phyloP scores from a whole-genome alignment of 192 early-diverging fungal species.

The Rhizophagus prolifer region DNA sequence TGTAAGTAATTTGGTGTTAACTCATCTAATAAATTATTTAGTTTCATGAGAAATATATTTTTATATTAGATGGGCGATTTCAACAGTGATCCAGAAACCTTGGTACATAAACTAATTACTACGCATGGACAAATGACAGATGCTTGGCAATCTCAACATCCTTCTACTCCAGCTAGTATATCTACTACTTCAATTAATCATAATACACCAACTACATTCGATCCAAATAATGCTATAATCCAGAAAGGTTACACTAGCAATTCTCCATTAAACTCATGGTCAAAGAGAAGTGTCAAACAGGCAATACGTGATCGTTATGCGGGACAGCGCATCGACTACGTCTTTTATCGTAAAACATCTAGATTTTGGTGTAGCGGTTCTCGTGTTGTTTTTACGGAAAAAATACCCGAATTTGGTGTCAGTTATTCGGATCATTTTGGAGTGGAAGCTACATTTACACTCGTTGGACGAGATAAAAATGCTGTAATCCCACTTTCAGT shows the following conservation, averaged over 20 bases:
- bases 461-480: constrained; percentile 30
- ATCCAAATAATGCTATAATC: constrained; percentile 38
- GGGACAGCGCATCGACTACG: constrained; percentile 55
- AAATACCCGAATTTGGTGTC: constrained; percentile 31
- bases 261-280: constrained; percentile 54
- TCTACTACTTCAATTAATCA: constrained; percentile 2
- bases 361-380: constrained; percentile 39
- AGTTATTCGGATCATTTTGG: constrained; percentile 55
- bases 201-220: constrained; percentile 9
- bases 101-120: constrained; percentile 43
- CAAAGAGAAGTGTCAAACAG: constrained; percentile 43
- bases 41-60: neutral
- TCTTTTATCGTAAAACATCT: constrained; percentile 48
- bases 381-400: constrained; percentile 33
- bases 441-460: constrained; percentile 45
- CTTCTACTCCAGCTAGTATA: constrained; percentile 35
- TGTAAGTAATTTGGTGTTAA: constrained; percentile 35
- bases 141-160: constrained; percentile 45
- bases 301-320: constrained; percentile 29
- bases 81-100: constrained; percentile 48
- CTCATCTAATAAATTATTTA: neutral
- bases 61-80: constrained; percentile 51
- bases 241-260: constrained; percentile 57
- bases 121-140: constrained; percentile 53
- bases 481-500: constrained; percentile 27